Conservation (phyloP, 805 yeast species). For the Metschnikowia gelsemii region DNA sequence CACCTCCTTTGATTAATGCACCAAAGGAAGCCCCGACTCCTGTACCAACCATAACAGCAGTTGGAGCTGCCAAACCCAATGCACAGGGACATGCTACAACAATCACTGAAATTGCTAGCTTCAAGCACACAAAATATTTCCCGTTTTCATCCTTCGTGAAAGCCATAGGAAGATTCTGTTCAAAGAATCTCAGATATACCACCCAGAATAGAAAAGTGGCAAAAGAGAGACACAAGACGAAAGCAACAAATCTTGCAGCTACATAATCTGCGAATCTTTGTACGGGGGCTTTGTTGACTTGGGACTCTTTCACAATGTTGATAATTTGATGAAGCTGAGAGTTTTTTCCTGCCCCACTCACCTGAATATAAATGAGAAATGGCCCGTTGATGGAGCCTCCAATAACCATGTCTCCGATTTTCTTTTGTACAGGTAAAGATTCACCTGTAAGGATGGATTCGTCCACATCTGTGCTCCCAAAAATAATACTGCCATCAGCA, state of each 20-base stretch:
- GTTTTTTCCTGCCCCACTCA: conserved; percentile 71
- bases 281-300: conserved; percentile 83
- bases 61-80: conserved; percentile 94
- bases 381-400: conserved; percentile 92
- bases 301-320: conserved; percentile 83
- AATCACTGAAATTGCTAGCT: conserved; percentile 83
- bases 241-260: conserved; percentile 84
- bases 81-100: conserved; percentile 99
- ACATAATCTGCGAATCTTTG: conserved; percentile 84
- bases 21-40: conserved; percentile 94
- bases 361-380: conserved; percentile 66
- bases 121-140: conserved; percentile 63
- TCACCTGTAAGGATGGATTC: conserved; percentile 95
- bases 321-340: conserved; percentile 89
- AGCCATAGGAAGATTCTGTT: conserved; percentile 43
- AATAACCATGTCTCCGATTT: conserved; percentile 59
- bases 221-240: conserved; percentile 59
- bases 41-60: conserved; percentile 98
- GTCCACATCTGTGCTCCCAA: conserved; percentile 80
- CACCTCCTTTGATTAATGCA: conserved; percentile 90
- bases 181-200: conserved; percentile 25
- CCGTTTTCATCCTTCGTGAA: conserved; percentile 52
- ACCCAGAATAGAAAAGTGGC: conserved; percentile 56
- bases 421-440: conserved; percentile 69
- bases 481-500: conserved; percentile 80